Base-by-base conservation (phyloP, 2,329 filamentous ascomycete genomes). In the Cryphonectria radicalis region DNA sequence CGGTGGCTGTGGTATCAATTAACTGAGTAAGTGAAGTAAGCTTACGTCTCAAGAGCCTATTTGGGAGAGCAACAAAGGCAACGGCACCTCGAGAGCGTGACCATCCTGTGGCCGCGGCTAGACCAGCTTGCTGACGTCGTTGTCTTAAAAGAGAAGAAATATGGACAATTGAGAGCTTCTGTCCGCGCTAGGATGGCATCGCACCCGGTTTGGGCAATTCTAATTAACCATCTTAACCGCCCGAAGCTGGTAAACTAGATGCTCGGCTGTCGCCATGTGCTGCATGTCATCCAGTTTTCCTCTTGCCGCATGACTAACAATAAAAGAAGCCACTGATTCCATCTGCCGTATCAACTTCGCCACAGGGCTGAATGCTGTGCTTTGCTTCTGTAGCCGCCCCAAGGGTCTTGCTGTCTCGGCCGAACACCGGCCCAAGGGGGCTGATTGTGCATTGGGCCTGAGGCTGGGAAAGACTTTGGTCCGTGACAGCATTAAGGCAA, bases 271-370 rank as follows among this genome's bases (percentile, higher is more conserved):
- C 22, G 46, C 46, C 19, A 22, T 50, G n/a, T n/a, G 46, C 46
- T 57, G 11, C 53, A 57, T 14, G 32, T 11, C 59, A 62, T 22
- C 59, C 13, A n/a, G n/a, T 10, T 40, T 35, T 40, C 32, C 28
- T 62, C 57, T 19, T 19, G 14, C 32, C 59, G 19, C 28, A 42
- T 59, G 55, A 59, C 55, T 59, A 32, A 19, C 55, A 59, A 32
- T 4, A 13, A 55, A 55, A 25, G 22, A 25, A 17, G 14, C 55
- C 55, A 32, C 53, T 59, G 55, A 19, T 32, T 19, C 55, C 62
- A 43, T 64, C 37, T 40, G 37, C 35, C 62, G 17, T 22, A 42
- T 63, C 59, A 63, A 17, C 67, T 60, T 63, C 60, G 67, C 43
- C 7, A 32, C 60, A 57, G 42, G 67, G 67, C 60, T 63, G 67